Evolutionary conservation across 2,329 filamentous ascomycete genomes (phyloP).

Genomic region (Anthostomella pinea): DNA sequence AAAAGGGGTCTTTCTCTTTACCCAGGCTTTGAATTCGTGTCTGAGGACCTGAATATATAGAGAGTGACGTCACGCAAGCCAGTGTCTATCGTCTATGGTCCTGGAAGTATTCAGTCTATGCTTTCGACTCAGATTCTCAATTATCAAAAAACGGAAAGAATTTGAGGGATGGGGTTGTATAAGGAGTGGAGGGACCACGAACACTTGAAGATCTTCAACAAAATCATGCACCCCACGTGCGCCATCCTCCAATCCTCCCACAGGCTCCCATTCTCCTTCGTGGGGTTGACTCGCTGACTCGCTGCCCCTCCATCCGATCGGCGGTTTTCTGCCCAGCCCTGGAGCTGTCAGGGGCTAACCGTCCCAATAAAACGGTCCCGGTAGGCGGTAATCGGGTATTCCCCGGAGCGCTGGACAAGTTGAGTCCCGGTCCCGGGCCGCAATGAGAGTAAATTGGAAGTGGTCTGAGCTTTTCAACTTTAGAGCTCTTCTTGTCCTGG

Average conservation of each 20-base stretch:
- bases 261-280: not conserved
- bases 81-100: not conserved
- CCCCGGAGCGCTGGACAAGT: conserved; percentile 9
- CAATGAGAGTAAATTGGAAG: too few relatives aligned
- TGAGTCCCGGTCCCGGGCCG: too few relatives aligned
- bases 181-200: not conserved
- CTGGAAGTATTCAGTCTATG: not conserved
- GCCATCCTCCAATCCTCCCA: too few relatives aligned
- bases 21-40: too few relatives aligned
- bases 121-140: not conserved
- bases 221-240: conserved; percentile 4
- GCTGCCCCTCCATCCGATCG: conserved; percentile 14
- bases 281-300: not conserved
- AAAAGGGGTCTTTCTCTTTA: too few relatives aligned
- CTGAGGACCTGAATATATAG: not conserved
- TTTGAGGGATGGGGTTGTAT: not conserved
- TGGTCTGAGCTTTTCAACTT: not conserved
- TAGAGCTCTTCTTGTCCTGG: not conserved
- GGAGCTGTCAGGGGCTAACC: not conserved
- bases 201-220: too few relatives aligned
- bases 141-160: not conserved
- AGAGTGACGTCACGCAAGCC: not conserved
- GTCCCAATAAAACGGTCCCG: not conserved
- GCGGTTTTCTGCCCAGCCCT: conserved; percentile 8
- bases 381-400: conserved; percentile 17